Base-by-base conservation (phyloP, 306 rosid genomes). In the Sphenostylis stenocarpa region DNA sequence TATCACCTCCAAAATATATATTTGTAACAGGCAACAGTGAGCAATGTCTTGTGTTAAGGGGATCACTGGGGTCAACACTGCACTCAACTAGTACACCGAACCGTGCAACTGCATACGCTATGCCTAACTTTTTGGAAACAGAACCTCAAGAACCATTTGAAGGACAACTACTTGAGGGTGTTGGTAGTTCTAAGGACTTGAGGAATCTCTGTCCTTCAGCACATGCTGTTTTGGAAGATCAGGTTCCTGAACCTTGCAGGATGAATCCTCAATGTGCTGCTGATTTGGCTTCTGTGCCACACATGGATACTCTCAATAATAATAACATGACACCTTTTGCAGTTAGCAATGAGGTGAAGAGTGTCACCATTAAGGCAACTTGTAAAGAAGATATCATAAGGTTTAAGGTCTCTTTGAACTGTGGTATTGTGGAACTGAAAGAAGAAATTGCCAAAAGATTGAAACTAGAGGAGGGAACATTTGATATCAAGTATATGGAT, bases 131-230 rank as follows among this genome's bases (percentile, higher is more conserved):
- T n/a, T 80, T 81, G 43, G 67, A 62, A 28, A 66, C 84, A 23
- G 94, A 90, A 77, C 70, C 76, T 12, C 85, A 85, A 72, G 90
- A 87, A 78, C 78, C 85, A 60, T 87, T 86, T 82, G 88, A 87
- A 71, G 90, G 87, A 72, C 84, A 89, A 87, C 87, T 83, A 51
- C 47, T 90, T 28, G 91, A 87, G 85, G 96, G 86, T 82, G 88
- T 85, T 36, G 97, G 95, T 76, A 93, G 91, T 75, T 91, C 96
- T 33, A 89, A 87, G 79, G 96, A 93, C 77, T 86, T 91, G 77
- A 87, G 85, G 83, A 93, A 91, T 68, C 73, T 93, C 1, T 89
- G 96, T 66, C 88, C 92, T 78, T 79, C 85, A 12, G 80, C 72
- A 17, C 95, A 93, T 65, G 77, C 84, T 12, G 60, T 83, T 66